Evolutionary conservation across 306 rosid species (phyloP).

Genomic region (Trichosanthes cucumerina): DNA sequence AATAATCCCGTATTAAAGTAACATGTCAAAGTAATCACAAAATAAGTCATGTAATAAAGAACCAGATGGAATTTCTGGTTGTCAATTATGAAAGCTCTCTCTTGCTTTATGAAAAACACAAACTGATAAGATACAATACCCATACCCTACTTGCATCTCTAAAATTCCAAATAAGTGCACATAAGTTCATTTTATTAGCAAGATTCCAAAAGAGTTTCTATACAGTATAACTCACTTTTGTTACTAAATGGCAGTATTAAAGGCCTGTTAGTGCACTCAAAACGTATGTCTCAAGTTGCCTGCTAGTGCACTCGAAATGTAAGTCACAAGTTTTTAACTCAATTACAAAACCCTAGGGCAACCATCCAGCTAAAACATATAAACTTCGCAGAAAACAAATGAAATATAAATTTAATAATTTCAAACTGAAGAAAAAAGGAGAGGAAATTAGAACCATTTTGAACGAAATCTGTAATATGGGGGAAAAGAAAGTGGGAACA

Average conservation of each 20-base stretch:
- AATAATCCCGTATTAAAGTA: background rate
- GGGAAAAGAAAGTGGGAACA: background rate
- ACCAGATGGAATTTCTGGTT: background rate
- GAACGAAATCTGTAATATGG: background rate
- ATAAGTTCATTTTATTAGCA: background rate
- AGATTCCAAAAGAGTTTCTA: background rate
- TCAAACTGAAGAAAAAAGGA: background rate
- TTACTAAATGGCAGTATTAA: background rate
- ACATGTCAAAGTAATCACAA: conserved; percentile 4
- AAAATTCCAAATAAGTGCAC: background rate
- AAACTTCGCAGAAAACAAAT: background rate
- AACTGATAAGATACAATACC: background rate
- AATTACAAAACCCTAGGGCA: background rate
- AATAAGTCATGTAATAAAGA: background rate
- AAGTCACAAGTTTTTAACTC: background rate
- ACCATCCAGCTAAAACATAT: background rate
- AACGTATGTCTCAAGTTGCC: background rate
- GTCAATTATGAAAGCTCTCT: background rate
- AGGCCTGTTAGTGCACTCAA: background rate
- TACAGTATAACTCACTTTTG: background rate
- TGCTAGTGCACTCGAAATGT: background rate
- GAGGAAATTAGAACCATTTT: background rate
- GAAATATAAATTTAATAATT: background rate
- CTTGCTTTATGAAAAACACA: background rate
- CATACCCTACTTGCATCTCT: background rate